A percentile compares a stretch with the other conserved stretches of the same genome.
phyloP scores from a whole-genome alignment of 106 monocot genomes.

The Allium sativum region DNA sequence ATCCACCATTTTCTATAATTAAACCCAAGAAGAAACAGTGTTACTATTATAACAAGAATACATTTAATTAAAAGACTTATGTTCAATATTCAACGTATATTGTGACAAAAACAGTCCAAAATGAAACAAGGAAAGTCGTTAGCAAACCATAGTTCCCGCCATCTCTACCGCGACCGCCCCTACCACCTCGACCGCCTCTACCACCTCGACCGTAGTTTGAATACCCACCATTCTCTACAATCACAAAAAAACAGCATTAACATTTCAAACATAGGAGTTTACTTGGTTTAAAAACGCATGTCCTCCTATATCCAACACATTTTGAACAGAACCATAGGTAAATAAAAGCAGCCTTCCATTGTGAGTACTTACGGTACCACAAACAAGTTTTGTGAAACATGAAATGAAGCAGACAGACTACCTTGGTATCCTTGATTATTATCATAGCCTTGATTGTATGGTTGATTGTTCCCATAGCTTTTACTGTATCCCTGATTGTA shows the following conservation, averaged over 20 bases:
- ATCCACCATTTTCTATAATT: constrained; percentile 67
- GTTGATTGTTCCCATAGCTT: constrained; percentile 26
- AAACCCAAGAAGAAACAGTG: background rate
- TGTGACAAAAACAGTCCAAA: background rate
- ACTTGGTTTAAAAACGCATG: too few species aligned
- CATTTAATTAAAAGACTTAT: too few species aligned
- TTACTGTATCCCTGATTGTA: constrained; percentile 20
- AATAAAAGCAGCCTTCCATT: too few species aligned
- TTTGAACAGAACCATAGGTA: too few species aligned
- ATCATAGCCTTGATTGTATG: constrained; percentile 15
- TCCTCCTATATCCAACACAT: too few species aligned
- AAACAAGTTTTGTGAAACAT: background rate
- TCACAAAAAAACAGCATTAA: background rate
- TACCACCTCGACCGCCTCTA: constrained; percentile 33
- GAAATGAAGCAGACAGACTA: background rate
- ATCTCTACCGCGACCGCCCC: constrained; percentile 11
- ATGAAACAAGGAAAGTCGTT: background rate
- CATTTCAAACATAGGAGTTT: too few species aligned
- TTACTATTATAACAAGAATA: too few species aligned
- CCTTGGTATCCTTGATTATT: constrained; percentile 13
- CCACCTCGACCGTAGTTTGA: constrained; percentile 49
- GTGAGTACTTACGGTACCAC: background rate
- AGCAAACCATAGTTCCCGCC: too few species aligned
- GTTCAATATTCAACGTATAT: too few species aligned
- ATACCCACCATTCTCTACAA: constrained; percentile 73